Base-by-base conservation (phyloP, 768 basidiomycete species). In the Amanita subjunquillea region DNA sequence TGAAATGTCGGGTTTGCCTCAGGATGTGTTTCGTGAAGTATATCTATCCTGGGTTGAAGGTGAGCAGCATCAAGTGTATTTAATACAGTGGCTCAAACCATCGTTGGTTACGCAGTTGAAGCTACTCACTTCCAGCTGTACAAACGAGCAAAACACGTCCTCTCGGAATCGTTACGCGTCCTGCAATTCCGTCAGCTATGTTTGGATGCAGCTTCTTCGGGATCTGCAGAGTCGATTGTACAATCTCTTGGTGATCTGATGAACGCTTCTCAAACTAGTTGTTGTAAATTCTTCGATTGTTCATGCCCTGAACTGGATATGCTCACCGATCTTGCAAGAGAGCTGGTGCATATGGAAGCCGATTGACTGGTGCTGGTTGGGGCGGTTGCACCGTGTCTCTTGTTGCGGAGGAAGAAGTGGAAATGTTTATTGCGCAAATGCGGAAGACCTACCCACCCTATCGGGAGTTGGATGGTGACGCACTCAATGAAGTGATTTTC, bases 321-420 rank as follows among this genome's bases (percentile, higher is more conserved):
- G 59, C 74, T 94, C 7, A 79, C 80, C 2, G 62, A 58, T 38
- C 66, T 94, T 20, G 85, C 87, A 7, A 69, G 75, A 46, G 69
- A 77, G 79, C 83, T 1, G 91, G 91, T 13, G 88, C 90, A 3
- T 77, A 82, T 57, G 92, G 91, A 5, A 83, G 83, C 57, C 77
- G 91, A 23, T 71, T 92, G n/a, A 94, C 92, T 17, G 89, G 89
- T 83, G 91, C 91, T 0, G 91, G 90, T 3, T 95, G 91, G 91
- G 92, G 92, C 36, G 91, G 91, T 4, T 92, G 90, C 60, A 87
- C 86, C 0, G 85, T 93, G 20, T 90, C 87, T 6, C 75, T 93
- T 17, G 83, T 93, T 13, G 74, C 79, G 6, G 83, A 85, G 60
- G 65, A 69, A 17, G 60, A 77, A 41, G 86, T 87, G 2, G 73